These are phyloP conservation scores for Zelonia costaricensis DNA, from an alignment of 208 protist species.

Conservation along the genomic window DNA sequence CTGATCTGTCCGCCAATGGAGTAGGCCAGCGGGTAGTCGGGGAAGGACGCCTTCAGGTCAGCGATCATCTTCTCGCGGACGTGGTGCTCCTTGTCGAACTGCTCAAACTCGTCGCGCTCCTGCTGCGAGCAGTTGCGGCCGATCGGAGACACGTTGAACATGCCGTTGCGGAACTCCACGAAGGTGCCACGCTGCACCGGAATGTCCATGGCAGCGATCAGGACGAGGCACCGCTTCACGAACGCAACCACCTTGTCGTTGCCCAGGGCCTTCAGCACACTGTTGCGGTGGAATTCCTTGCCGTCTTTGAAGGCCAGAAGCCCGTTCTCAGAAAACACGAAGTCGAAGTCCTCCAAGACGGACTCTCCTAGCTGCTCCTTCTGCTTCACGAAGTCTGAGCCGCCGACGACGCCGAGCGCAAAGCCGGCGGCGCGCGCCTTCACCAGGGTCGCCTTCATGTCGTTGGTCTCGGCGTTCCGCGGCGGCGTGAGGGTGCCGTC, in stretches of 20 bases:
- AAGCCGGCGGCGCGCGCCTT: conserved; percentile 86
- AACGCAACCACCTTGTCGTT: conserved; percentile 95
- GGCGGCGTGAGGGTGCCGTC: conserved; percentile 93
- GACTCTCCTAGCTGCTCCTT: conserved; percentile 96
- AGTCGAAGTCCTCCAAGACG: conserved; percentile 96
- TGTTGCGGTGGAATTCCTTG: conserved; percentile 90
- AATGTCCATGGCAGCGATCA: conserved; percentile 97
- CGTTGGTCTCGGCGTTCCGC: conserved; percentile 68
- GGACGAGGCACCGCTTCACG: conserved; percentile 94
- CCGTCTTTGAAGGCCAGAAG: conserved; percentile 92
- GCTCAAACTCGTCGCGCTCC: conserved; percentile 98
- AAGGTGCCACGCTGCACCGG: conserved; percentile 99
- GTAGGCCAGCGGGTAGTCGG: conserved; percentile 94
- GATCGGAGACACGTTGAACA: conserved; percentile 99
- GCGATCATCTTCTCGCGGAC: conserved; percentile 95
- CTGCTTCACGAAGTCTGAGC: conserved; percentile 98
- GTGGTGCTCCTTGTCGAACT: conserved; percentile 96
- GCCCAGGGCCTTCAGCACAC: conserved; percentile 90
- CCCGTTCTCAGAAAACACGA: conserved; percentile 99
- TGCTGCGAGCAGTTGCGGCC: conserved; percentile 98
- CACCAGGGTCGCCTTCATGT: conserved; percentile 91
- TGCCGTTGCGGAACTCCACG: conserved; percentile 99
- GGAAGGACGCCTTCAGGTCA: conserved; percentile 79
- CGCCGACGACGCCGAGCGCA: conserved; percentile 97
- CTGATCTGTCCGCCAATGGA: conserved; percentile 99